phyloP scores from a whole-genome alignment of 1,284 basidiomycete species.

The Leccinum griseonigrum region DNA sequence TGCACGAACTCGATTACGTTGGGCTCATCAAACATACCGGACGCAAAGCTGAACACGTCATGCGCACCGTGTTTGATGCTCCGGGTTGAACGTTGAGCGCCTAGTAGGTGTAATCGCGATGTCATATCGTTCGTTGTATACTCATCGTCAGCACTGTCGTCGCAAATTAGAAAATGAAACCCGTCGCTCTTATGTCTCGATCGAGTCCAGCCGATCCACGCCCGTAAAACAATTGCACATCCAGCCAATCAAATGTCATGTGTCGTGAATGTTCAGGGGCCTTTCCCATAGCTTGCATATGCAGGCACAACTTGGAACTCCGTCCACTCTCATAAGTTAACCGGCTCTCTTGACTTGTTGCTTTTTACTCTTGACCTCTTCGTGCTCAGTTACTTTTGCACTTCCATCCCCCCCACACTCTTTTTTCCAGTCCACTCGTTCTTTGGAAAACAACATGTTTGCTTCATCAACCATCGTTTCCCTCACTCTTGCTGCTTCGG shows the following conservation, averaged over 20 bases:
- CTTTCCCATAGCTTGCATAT: background rate
- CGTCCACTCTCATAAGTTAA: conserved; percentile 19
- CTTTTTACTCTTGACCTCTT: background rate
- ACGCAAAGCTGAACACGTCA: conserved; percentile 71
- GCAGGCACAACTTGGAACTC: conserved; percentile 30
- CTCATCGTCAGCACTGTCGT: background rate
- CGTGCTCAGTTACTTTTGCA: conserved; percentile 3
- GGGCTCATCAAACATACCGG: conserved; percentile 78
- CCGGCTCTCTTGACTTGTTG: background rate
- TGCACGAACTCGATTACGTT: conserved; percentile 77
- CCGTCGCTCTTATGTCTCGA: background rate
- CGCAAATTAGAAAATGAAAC: background rate
- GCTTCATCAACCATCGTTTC: conserved; percentile 45
- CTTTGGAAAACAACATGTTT: conserved; percentile 44
- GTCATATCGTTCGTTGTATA: background rate
- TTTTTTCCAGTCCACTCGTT: conserved; percentile 16
- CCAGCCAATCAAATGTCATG: background rate
- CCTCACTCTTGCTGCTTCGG: conserved; percentile 53
- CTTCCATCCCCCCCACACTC: conserved; percentile 15
- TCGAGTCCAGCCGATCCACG: background rate
- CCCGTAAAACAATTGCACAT: background rate
- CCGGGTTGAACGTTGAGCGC: conserved; percentile 30
- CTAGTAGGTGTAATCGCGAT: conserved; percentile 13
- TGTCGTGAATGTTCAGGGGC: background rate
- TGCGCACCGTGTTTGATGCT: conserved; percentile 65